Conservation (phyloP, 352 stramenopile species). For the Globisporangium megalacanthum region DNA sequence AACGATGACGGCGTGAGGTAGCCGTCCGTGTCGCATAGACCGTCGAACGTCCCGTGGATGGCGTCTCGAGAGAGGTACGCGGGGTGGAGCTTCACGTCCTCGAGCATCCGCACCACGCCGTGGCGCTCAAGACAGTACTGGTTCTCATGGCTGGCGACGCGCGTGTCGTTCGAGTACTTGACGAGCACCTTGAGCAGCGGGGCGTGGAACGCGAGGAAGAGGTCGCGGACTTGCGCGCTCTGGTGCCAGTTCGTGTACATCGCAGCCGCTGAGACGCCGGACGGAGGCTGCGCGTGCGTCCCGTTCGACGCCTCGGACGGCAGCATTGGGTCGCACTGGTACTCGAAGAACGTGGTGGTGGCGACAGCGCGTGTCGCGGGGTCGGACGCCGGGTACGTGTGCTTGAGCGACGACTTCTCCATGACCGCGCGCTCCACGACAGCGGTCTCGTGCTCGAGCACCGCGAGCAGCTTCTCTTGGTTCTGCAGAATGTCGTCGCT, state of each 20-base stretch:
- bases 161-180: slow-evolving; percentile 50
- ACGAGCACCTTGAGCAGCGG: slow-evolving; percentile 47
- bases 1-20: slow-evolving; percentile 41
- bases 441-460: slow-evolving; percentile 72
- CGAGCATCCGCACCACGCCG: slow-evolving; percentile 42
- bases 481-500: slow-evolving; percentile 82
- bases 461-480: slow-evolving; percentile 70
- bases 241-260: slow-evolving; percentile 48
- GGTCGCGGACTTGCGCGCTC: slow-evolving; percentile 46
- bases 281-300: neutral
- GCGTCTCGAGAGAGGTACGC: slow-evolving; percentile 42
- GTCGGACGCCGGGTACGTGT: slow-evolving; percentile 45
- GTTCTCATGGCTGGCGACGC: slow-evolving; percentile 27
- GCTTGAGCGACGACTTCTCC: slow-evolving; percentile 72
- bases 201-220: slow-evolving; percentile 49
- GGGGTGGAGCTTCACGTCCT: slow-evolving; percentile 59
- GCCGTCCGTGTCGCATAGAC: slow-evolving; percentile 26
- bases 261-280: slow-evolving; percentile 4
- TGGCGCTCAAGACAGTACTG: slow-evolving; percentile 38
- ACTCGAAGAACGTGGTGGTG: slow-evolving; percentile 42
- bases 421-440: slow-evolving; percentile 75
- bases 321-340: slow-evolving; percentile 55
- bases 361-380: slow-evolving; percentile 6
- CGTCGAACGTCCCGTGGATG: slow-evolving; percentile 41
- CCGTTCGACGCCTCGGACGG: slow-evolving; percentile 22